A percentile compares a stretch with the other conserved stretches of the same genome.
phyloP scores from a whole-genome alignment of 345 rosid genomes.

The Leavenworthia alabamica region DNA sequence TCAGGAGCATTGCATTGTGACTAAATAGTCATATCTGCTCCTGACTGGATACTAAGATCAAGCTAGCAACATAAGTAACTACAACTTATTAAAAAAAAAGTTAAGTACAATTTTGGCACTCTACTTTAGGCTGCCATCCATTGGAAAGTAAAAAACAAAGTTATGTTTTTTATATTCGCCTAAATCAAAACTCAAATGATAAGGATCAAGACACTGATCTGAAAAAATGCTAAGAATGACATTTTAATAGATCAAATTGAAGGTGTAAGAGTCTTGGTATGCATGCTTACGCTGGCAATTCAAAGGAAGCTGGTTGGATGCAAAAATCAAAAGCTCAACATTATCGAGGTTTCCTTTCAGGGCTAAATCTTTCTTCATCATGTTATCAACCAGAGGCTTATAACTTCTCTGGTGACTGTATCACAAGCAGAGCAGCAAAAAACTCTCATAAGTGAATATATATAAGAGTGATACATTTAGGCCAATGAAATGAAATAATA shows the following conservation, averaged over 20 bases:
- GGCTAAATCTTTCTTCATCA: constrained; percentile 82
- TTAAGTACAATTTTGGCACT: neutral
- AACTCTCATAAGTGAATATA: neutral
- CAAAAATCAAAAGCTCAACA: constrained; percentile 74
- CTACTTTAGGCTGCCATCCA: neutral
- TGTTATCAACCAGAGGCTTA: constrained; percentile 64
- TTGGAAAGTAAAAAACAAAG: neutral
- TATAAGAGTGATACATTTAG: neutral
- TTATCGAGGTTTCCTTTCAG: constrained; percentile 66
- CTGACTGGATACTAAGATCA: neutral
- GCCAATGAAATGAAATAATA: neutral
- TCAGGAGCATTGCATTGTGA: neutral
- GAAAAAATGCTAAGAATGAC: neutral
- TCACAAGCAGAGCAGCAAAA: constrained; percentile 20
- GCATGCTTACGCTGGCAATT: constrained; percentile 76
- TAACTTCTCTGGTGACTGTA: constrained; percentile 74
- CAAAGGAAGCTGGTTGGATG: constrained; percentile 84
- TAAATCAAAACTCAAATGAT: neutral
- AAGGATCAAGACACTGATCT: neutral
- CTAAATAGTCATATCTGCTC: neutral
- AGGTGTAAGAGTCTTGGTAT: neutral
- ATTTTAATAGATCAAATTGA: neutral
- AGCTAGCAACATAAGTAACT: neutral
- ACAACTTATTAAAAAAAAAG: neutral
- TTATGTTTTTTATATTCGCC: neutral